Evolutionary conservation across 768 basidiomycete species (phyloP).

Genomic region (Suillus sp.): DNA sequence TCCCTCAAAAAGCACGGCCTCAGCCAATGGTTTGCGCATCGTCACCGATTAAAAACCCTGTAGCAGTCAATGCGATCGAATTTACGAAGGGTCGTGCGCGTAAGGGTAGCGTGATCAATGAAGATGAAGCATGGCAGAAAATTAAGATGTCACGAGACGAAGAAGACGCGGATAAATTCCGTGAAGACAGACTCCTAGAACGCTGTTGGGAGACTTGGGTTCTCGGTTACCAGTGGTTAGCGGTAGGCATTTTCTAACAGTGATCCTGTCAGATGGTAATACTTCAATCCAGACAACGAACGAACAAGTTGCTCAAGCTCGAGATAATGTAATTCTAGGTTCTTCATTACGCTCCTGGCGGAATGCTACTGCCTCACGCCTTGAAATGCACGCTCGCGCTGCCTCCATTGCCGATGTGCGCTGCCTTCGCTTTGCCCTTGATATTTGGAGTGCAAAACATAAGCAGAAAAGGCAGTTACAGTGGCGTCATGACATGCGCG

Average conservation of each 20-base stretch:
- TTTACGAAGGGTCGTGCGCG: conserved; percentile 36
- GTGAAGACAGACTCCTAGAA: conserved; percentile 61
- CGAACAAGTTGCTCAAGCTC: conserved; percentile 67
- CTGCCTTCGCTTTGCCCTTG: conserved; percentile 43
- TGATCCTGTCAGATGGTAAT: conserved; percentile 20
- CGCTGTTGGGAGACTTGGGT: conserved; percentile 79
- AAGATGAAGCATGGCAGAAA: conserved; percentile 79
- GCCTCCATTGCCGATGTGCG: conserved; percentile 46
- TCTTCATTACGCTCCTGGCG: conserved; percentile 65
- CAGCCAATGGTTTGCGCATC: conserved; percentile 20
- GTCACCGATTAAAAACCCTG: conserved; percentile 36
- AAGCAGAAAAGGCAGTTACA: conserved; percentile 56
- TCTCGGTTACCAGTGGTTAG: conserved; percentile 70
- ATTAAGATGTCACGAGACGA: conserved; percentile 72
- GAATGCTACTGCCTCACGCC: conserved; percentile 37
- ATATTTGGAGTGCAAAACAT: conserved; percentile 55
- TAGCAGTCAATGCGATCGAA: conserved; percentile 16
- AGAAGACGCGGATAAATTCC: conserved; percentile 68
- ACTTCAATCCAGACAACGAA: conserved; percentile 60
- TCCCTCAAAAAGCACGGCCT: conserved; percentile 18
- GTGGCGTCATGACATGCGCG: conserved; percentile 73
- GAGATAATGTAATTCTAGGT: conserved; percentile 65
- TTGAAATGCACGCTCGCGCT: conserved; percentile 46
- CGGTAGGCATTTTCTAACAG: conserved; percentile 47
- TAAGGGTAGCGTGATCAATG: conserved; percentile 56